Evolutionary conservation across 352 stramenopile species (phyloP).

Genomic region (Globisporangium mamillatum): DNA sequence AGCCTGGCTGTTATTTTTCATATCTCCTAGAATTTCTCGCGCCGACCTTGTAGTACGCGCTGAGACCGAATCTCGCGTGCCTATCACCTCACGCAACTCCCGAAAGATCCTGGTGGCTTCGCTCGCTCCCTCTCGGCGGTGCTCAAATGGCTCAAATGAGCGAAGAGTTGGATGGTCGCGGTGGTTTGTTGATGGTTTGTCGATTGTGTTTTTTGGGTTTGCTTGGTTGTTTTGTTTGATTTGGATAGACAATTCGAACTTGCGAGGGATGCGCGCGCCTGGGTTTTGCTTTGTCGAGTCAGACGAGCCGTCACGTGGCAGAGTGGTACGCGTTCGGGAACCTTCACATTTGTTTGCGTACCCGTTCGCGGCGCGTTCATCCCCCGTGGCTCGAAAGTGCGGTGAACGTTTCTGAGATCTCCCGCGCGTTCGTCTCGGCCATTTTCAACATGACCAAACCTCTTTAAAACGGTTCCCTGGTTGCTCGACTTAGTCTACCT

Average conservation of each 20-base stretch:
- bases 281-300: background rate
- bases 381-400: background rate
- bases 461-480: too few species aligned
- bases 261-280: background rate
- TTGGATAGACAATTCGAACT: background rate
- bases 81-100: background rate
- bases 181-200: background rate
- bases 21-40: background rate
- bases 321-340: background rate
- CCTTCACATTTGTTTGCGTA: background rate
- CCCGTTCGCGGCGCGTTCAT: background rate
- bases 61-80: slow-evolving; percentile 1
- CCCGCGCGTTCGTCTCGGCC: too few species aligned
- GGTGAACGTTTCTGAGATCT: background rate
- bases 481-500: background rate
- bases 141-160: background rate
- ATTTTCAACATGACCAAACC: background rate
- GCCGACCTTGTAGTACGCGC: background rate
- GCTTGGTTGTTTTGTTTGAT: background rate
- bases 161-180: background rate
- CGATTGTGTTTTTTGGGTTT: background rate
- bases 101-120: background rate
- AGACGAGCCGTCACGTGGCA: background rate
- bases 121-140: background rate
- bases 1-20: background rate